A percentile compares a stretch with the other conserved stretches of the same genome.
These are phyloP conservation scores for Rhododendron henanense DNA, from an alignment of 148 eudicot species.

Conservation along the genomic window DNA sequence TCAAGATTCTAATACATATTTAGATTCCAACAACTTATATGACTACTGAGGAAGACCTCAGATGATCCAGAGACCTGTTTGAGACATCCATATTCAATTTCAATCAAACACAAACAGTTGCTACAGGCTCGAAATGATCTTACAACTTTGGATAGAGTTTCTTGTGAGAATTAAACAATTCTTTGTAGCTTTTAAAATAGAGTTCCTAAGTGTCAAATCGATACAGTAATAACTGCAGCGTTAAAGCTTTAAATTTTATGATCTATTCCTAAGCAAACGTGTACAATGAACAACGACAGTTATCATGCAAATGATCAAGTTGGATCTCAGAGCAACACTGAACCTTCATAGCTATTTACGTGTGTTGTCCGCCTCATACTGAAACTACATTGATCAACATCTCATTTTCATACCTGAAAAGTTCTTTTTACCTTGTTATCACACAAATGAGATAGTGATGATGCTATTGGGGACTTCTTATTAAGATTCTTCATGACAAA, in stretches of 20 bases:
- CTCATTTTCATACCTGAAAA: not conserved
- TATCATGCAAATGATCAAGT: not conserved
- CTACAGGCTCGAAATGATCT: not conserved
- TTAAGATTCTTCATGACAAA: not conserved
- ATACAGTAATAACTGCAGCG: not conserved
- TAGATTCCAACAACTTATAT: not conserved
- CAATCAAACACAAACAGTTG: not conserved
- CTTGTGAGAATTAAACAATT: not conserved
- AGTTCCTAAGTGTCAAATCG: not conserved
- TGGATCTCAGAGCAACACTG: not conserved
- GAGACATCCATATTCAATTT: not conserved
- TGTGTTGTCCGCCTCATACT: not conserved
- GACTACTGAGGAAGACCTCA: not conserved
- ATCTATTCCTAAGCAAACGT: not conserved
- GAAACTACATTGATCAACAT: not conserved
- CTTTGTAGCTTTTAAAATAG: not conserved
- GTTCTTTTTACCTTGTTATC: not conserved
- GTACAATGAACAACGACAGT: not conserved
- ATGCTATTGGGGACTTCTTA: not conserved
- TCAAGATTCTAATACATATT: not conserved
- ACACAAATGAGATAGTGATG: not conserved
- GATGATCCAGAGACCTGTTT: not conserved
- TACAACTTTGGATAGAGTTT: not conserved
- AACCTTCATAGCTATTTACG: not conserved
- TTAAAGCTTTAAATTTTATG: not conserved